phyloP scores from a whole-genome alignment of 2,329 filamentous ascomycete genomes.

The Aureobasidium mangrovei region DNA sequence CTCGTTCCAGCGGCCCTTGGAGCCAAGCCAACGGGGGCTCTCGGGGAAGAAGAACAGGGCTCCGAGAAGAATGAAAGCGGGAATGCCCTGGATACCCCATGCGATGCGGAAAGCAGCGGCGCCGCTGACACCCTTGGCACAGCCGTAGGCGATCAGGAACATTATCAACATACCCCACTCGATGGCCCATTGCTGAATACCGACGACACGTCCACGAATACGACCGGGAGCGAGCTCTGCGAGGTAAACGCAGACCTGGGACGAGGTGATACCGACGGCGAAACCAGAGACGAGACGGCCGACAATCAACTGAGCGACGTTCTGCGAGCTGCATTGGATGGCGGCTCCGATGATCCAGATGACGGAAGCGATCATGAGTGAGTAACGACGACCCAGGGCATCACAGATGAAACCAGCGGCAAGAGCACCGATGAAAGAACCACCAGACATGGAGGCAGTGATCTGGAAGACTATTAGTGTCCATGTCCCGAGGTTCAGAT shows the following conservation, averaged over 20 bases:
- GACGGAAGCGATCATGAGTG: slow-evolving; percentile 36
- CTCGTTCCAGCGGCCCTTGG: slow-evolving; percentile 37
- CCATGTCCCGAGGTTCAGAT: background rate
- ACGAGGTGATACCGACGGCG: slow-evolving; percentile 79
- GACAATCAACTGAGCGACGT: slow-evolving; percentile 39
- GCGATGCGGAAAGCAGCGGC: slow-evolving; percentile 51
- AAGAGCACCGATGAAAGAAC: slow-evolving; percentile 40
- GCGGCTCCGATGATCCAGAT: slow-evolving; percentile 40
- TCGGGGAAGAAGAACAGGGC: slow-evolving; percentile 39
- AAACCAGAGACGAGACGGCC: slow-evolving; percentile 78
- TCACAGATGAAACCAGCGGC: slow-evolving; percentile 40
- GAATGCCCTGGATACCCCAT: slow-evolving; percentile 45
- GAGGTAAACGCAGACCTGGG: slow-evolving; percentile 88
- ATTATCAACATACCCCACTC: slow-evolving; percentile 62
- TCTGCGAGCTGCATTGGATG: slow-evolving; percentile 30
- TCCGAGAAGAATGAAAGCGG: slow-evolving; percentile 36
- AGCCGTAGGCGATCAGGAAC: slow-evolving; percentile 54
- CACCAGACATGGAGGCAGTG: slow-evolving; percentile 42
- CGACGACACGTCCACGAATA: slow-evolving; percentile 50
- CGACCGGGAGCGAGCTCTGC: slow-evolving; percentile 60
- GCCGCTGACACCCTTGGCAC: slow-evolving; percentile 43
- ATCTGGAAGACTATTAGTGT: slow-evolving; percentile 23
- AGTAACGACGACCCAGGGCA: slow-evolving; percentile 34
- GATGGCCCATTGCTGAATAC: slow-evolving; percentile 61
- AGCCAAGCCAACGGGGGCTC: slow-evolving; percentile 41